Evolutionary conservation across 495 filamentous ascomycete species (phyloP).

Genomic region (Penicillium coprophilum): DNA sequence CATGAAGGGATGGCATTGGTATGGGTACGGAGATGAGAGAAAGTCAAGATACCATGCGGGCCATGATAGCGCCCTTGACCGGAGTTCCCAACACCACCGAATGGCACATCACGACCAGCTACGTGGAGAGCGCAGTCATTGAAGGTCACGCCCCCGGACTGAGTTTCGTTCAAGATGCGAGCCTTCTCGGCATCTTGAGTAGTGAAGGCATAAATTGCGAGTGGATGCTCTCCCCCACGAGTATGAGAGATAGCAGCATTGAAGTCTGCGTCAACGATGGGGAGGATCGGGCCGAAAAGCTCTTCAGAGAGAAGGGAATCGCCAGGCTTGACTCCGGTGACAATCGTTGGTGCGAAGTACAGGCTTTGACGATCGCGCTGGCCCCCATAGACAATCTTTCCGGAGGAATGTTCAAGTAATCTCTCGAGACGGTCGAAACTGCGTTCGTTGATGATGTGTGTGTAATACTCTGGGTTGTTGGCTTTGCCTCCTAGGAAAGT

Average conservation of each 20-base stretch:
- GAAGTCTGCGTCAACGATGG: conserved; percentile 65
- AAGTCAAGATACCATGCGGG: conserved; percentile 71
- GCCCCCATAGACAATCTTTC: conserved; percentile 75
- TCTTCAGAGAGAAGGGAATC: conserved; percentile 77
- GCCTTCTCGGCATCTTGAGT: conserved; percentile 60
- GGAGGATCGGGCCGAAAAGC: conserved; percentile 81
- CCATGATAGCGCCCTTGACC: conserved; percentile 79
- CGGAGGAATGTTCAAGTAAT: conserved; percentile 68
- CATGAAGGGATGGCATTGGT: conserved; percentile 37
- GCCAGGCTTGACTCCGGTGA: conserved; percentile 61
- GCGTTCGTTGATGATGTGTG: conserved; percentile 71
- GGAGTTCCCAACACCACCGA: conserved; percentile 79
- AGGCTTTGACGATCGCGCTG: conserved; percentile 62
- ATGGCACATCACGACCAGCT: conserved; percentile 61
- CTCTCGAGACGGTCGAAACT: conserved; percentile 76
- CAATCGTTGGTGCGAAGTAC: conserved; percentile 76
- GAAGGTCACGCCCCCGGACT: conserved; percentile 69
- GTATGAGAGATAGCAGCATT: conserved; percentile 71
- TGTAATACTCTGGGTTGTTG: conserved; percentile 60
- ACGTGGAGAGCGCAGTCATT: conserved; percentile 76
- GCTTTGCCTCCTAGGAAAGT: conserved; percentile 66
- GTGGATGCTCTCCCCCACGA: conserved; percentile 59
- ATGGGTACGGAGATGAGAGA: conserved; percentile 64
- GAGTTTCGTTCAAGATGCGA: conserved; percentile 57
- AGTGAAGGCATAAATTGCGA: conserved; percentile 78